These are phyloP conservation scores for Trichocladium uniseriatum DNA, from an alignment of 495 filamentous ascomycete species.

Conservation along the genomic window DNA sequence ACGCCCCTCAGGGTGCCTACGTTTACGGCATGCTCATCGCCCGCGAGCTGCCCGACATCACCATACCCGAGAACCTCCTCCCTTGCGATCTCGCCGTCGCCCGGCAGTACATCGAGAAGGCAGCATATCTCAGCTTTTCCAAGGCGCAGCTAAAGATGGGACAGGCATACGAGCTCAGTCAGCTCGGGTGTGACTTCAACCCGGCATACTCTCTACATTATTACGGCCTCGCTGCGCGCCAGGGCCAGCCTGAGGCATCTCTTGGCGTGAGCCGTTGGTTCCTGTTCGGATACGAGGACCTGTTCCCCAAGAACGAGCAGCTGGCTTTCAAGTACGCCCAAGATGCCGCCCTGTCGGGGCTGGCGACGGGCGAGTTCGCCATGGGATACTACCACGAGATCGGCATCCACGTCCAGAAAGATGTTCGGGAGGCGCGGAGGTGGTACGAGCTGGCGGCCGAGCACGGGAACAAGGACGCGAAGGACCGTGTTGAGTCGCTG, in stretches of 20 bases:
- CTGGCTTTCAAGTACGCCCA: conserved; percentile 86
- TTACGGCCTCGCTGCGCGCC: conserved; percentile 83
- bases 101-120: conserved; percentile 86
- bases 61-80: conserved; percentile 59
- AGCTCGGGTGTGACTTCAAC: conserved; percentile 90
- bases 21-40: conserved; percentile 93
- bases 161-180: conserved; percentile 86
- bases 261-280: conserved; percentile 99
- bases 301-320: conserved; percentile 92
- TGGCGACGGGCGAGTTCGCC: conserved; percentile 90
- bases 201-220: conserved; percentile 89
- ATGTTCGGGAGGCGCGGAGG: conserved; percentile 70
- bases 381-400: conserved; percentile 98
- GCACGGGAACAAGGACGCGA: conserved; percentile 87
- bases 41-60: conserved; percentile 79
- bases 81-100: conserved; percentile 67
- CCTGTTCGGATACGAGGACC: conserved; percentile 80
- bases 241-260: conserved; percentile 81
- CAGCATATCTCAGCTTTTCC: conserved; percentile 90
- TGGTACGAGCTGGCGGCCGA: conserved; percentile 91
- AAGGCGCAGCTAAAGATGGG: conserved; percentile 98
- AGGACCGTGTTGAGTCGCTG: conserved; percentile 71
- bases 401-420: conserved; percentile 72
- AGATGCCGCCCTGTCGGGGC: conserved; percentile 66
- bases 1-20: conserved; percentile 94